Evolutionary conservation across 495 filamentous ascomycete genomes (phyloP), one percentile per base, ranked within the genome.

Genomic region (Aspergillus ellipticus): DNA sequence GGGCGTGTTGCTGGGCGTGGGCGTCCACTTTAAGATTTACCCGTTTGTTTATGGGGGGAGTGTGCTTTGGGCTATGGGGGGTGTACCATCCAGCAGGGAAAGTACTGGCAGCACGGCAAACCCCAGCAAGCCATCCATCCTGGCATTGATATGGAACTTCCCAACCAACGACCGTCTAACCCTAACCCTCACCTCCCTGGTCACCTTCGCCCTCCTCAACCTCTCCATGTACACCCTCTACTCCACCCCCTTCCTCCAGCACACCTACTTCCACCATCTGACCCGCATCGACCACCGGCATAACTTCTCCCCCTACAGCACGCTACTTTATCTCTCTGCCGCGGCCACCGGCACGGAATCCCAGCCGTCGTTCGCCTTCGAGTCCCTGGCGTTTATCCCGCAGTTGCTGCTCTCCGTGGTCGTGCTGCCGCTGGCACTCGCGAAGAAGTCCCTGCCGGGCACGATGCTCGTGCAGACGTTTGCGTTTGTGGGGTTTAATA

Each of bases 391-490:
- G 3, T 98, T 97, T 62, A 47, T 96, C 16, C 95, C 93, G 0
- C 94, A 98, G 66, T 72, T 98, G 0, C 61, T 89, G 29, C 79
- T 97, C 22, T 89, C 86, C 0, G 86, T 88, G 2, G 61, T 94
- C 16, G 71, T 86, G 1, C 85, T 98, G 42, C 95, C 94, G 2
- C 66, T 94, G 0, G 78, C 81, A 3, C 70, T 94, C n/a, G 89
- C 89, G 7, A 96, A 93, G 70, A 88, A 83, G 65, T 84, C 89
- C 63, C 79, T 98, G 0, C 78, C 94, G 1, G 80, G 85, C 1
- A 82, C 92, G n/a, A 90, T 97, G 85, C 81, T 98, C n/a, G 91
- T 89, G n/a, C 94, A 98, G 73, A 97, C 95, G 0, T 96, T 97
- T 67, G 89, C 94, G 0, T 98, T 98, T 70, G 94, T 97, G 6